Conservation (phyloP, 179 eudicot genomes). For the Beta corolliflora region DNA sequence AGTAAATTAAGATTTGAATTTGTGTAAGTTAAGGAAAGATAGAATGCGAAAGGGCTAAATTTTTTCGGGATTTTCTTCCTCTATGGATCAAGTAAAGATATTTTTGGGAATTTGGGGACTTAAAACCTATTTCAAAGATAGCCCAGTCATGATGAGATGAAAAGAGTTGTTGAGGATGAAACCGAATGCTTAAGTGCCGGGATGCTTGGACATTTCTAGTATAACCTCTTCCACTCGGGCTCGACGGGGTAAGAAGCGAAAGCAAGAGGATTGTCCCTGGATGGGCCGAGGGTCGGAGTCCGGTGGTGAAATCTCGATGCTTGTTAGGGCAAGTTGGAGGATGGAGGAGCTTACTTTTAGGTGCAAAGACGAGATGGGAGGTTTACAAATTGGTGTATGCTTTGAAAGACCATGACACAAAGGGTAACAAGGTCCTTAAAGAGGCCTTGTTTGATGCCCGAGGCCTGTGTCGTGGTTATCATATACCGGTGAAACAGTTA, state of each 20-base stretch:
- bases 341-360: not conserved
- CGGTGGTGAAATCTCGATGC: not conserved
- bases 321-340: slow-evolving; percentile 4
- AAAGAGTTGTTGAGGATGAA: not conserved
- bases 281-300: not conserved
- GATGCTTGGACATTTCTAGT: not conserved
- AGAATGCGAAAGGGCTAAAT: too few relatives aligned
- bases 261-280: slow-evolving; percentile 10
- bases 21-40: too few relatives aligned
- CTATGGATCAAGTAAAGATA: too few relatives aligned
- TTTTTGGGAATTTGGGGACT: too few relatives aligned
- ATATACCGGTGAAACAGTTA: slow-evolving; percentile 12
- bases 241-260: slow-evolving; percentile 4
- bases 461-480: not conserved
- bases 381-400: not conserved
- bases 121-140: too few relatives aligned
- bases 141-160: not conserved
- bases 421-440: not conserved
- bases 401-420: not conserved
- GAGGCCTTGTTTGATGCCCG: not conserved
- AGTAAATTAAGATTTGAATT: too few relatives aligned
- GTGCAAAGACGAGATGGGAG: not conserved
- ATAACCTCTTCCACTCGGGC: not conserved
- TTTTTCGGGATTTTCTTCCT: too few relatives aligned
- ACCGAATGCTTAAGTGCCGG: not conserved